Conservation (phyloP, 1,284 basidiomycete species). For the Meripilus lineatus region DNA sequence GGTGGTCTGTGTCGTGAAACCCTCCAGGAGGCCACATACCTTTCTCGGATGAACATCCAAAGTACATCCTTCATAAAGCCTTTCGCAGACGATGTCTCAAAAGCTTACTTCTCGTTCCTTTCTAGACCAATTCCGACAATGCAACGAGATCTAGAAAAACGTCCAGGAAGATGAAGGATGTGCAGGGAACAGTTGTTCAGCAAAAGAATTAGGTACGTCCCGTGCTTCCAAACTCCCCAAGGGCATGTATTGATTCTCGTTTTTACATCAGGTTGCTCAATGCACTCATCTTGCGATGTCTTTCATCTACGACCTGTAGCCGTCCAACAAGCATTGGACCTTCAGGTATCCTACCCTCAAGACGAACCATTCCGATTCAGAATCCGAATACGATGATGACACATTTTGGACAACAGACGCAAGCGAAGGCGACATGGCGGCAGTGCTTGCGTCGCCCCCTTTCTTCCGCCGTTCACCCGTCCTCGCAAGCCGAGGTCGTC, state of each 20-base stretch:
- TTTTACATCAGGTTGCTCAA: constrained; percentile 61
- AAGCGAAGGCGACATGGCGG: constrained; percentile 29
- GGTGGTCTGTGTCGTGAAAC: too few species aligned
- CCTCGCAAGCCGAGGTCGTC: constrained; percentile 62
- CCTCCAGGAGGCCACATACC: too few species aligned
- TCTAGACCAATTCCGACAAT: too few species aligned
- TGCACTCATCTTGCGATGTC: constrained; percentile 68
- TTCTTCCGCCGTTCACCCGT: constrained; percentile 80
- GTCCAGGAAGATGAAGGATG: constrained; percentile 39
- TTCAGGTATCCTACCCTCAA: constrained; percentile 79
- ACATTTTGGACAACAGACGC: constrained; percentile 24
- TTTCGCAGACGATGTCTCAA: too few species aligned
- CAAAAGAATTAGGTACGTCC: constrained; percentile 61
- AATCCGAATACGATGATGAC: constrained; percentile 19
- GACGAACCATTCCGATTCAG: constrained; percentile 30
- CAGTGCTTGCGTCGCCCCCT: constrained; percentile 57
- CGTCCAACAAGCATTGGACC: too few species aligned
- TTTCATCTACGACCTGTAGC: constrained; percentile 69
- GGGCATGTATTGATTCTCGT: too few species aligned
- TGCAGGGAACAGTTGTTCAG: constrained; percentile 73
- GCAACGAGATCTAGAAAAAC: too few species aligned
- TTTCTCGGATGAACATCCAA: too few species aligned
- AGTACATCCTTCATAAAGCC: too few species aligned
- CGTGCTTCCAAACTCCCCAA: too few species aligned
- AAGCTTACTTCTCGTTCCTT: too few species aligned